Conservation (phyloP, 768 basidiomycete genomes). For the Psilocybe sp. region DNA sequence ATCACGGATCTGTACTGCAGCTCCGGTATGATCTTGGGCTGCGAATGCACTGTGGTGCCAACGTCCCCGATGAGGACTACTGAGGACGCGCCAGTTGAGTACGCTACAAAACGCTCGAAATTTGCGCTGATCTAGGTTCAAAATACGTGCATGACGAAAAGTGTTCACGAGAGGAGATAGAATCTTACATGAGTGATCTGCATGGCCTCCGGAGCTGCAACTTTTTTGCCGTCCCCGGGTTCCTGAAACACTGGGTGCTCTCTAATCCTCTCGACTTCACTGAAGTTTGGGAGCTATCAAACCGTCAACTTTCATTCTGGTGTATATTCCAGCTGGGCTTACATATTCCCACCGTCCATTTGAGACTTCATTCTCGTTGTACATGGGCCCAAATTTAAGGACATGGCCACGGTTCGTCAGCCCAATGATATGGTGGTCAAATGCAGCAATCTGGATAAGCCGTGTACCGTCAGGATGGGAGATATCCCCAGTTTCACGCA, state of each 20-base stretch:
- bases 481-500: slow-evolving; percentile 29
- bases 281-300: slow-evolving; percentile 68
- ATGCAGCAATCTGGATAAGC: slow-evolving; percentile 79
- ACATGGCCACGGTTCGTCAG: slow-evolving; percentile 82
- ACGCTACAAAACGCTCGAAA: slow-evolving; percentile 78
- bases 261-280: slow-evolving; percentile 53
- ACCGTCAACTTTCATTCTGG: slow-evolving; percentile 1
- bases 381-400: slow-evolving; percentile 53
- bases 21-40: slow-evolving; percentile 64
- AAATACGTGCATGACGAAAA: slow-evolving; percentile 9
- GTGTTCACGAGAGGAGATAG: slow-evolving; percentile 8
- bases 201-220: slow-evolving; percentile 42
- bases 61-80: slow-evolving; percentile 70
- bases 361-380: slow-evolving; percentile 32
- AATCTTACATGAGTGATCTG: slow-evolving; percentile 74
- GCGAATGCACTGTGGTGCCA: slow-evolving; percentile 36
- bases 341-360: slow-evolving; percentile 72
- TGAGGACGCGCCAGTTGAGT: slow-evolving; percentile 70
- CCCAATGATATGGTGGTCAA: slow-evolving; percentile 71
- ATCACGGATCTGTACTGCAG: slow-evolving; percentile 80
- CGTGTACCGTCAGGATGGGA: slow-evolving; percentile 25
- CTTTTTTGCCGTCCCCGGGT: slow-evolving; percentile 20
- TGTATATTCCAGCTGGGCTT: slow-evolving; percentile 20
- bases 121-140: slow-evolving; percentile 70
- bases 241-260: slow-evolving; percentile 42